Base-by-base conservation (phyloP, 129 eudicot species). In the Chrysanthemum seticuspe region DNA sequence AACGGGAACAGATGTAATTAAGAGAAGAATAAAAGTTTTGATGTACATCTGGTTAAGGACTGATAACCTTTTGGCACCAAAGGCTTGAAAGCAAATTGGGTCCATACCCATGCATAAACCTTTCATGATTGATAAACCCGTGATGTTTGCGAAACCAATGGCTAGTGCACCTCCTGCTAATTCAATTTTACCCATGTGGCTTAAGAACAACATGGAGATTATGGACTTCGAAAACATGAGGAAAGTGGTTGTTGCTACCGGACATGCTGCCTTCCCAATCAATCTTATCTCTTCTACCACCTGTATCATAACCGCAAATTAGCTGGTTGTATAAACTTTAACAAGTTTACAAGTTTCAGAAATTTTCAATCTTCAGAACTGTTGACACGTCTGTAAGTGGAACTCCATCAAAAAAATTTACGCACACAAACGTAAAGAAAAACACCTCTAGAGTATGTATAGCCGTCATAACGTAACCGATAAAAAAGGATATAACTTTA, bases 101-200 rank as follows among this genome's bases (percentile, higher is more conserved):
- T 94, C 98, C 98, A 94, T 94, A 11, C 92, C 98, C 85, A 85
- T 86, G 74, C 91, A 86, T 36, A 94, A 84, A 16, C 98, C 98
- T 73, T 90, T 94, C 82, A 94, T 86, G 54, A 94, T 84, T 2
- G 98, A 94, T 59, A 78, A 85, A 14, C 98, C 98, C 0, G 98
- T 86, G 49, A 94, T 66, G 55, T 90, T 94, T 3, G 96, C 97
- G 50, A 94, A 94, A 36, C 96, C 83, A 6, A 94, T 83, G 60
- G 97, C 97, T 10, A 94, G 73, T 4, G 98, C 83, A 36, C 98
- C 98, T 62, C 98, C 97, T 5, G 98, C 98, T 52, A 94, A 76
- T 49, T 84, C 91, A 18, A 72, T 68, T 55, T 84, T 85, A 10
- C 88, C 91, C 83, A 94, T 76, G 71, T 81, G 98, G 61, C 97